Evolutionary conservation across 176 grass and related monocot species (phyloP), one percentile per base, ranked within the genome.

Genomic region (Leersia perrieri): DNA sequence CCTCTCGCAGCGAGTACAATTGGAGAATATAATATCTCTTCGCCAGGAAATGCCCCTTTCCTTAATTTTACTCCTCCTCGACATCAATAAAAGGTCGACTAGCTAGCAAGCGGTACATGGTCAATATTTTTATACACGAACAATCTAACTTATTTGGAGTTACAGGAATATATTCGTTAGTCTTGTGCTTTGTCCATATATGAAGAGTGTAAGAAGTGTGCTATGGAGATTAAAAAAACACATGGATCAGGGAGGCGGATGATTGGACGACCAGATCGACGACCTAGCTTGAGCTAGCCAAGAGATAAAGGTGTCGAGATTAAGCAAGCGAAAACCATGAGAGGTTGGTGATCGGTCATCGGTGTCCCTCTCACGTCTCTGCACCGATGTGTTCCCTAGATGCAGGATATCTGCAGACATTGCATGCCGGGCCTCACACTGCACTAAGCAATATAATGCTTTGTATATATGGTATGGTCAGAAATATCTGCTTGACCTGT

Each of bases 361-460:
- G 16, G 69, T 64, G 69, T 73, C 68, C 35, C 80, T 62, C 29
- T 73, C 39, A 36, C 22, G 39, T 64, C 58, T 73, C 53, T 63
- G 18, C 58, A 73, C 22, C 40, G 28, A 73, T 25, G 29, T 73
- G 80, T 73, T 82, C 69, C 80, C 69, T 35, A 82, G 69, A 73
- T 27, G 39, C 69, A 73, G 80, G 69, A 49, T 82, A 64, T 62
- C 35, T 64, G 68, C 29, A 73, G 55, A 82, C 79, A 63, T 25
- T 25, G 53, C 55, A 51, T 51, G 47, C 47, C 47, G 47, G 47
- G 1, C 6, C 80, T 72, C 57, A 34, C 18, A 73, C 47, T 73
- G 51, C 67, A 62, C 66, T 32, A 14, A 49, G 60, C 22, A 82
- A n/a, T n/a, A n/a, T n/a, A n/a, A 7, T 6, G 14, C 51, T n/a